Evolutionary conservation across 139 green algal genomes (phyloP), one percentile per base, ranked within the genome.

Genomic region (Auxenochlorella protothecoides): DNA sequence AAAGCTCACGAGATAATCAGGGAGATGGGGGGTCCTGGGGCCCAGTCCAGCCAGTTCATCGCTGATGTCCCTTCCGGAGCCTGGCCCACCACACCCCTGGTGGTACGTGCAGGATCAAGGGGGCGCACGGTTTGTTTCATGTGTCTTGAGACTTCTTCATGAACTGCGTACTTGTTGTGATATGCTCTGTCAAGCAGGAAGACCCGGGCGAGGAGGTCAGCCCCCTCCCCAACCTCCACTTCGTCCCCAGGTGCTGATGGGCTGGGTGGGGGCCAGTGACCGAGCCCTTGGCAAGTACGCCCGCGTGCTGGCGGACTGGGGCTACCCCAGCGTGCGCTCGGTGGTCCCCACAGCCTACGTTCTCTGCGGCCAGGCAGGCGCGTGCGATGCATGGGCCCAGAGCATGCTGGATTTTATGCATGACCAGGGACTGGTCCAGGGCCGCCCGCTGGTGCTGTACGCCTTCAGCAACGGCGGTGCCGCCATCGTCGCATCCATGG

Each of bases 401-500:
- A 12, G 16, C 11, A 55, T 74, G 53, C 72, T 81, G 6, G 15
- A 74, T 11, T 72, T 63, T 6, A 5, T 74, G 8, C 53, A 53
- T 4, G 64, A 55, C 1, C 8, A 72, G 44, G 52, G 67, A 14
- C 44, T 53, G 0, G 5, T 54, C 5, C 53, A 13, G 3, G 5
- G 12, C 6, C 55, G 69, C 3, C 65, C 15, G 3, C 5, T 81
- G 16, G 54, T 68, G 9, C 53, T 81, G 44, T 81, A 72, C 52
- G 68, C 63, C 13, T 81, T 81, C 72, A 66, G 27, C 16, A 81
- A 81, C 53, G 77, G 77, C 54, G 75, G 72, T 11, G 62, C 44
- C 52, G 72, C 65, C 69, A 64, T 76, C 44, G 64, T 62, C 27
- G 27, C 27, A 44, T 44, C 27, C 27, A 44, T 44, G 27, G 27